phyloP scores from a whole-genome alignment of 2,329 filamentous ascomycete genomes.

The Tolypocladium nubicola region DNA sequence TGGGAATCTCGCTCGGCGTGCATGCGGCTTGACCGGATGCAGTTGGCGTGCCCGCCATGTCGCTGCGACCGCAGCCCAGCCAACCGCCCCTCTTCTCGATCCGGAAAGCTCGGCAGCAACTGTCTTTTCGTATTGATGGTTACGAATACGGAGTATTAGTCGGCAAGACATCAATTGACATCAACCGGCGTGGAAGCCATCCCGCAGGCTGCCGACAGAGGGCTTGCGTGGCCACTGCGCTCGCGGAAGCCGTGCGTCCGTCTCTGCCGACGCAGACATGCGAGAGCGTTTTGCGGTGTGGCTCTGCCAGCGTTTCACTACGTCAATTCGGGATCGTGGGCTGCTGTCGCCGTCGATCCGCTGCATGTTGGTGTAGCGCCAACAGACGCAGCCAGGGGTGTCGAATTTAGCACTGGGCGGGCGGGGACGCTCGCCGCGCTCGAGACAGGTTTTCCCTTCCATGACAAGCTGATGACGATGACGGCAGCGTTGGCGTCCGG shows the following conservation, averaged over 20 bases:
- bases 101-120: neutral
- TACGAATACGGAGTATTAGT: neutral
- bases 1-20: neutral
- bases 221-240: neutral
- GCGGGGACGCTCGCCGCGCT: neutral
- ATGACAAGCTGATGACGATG: slow-evolving; percentile 1
- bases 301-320: neutral
- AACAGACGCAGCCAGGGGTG: neutral
- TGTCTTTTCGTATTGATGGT: neutral
- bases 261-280: neutral
- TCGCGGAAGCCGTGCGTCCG: neutral
- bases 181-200: neutral
- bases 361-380: neutral
- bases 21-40: neutral
- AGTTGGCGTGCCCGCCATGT: neutral
- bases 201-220: neutral
- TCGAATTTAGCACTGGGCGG: neutral
- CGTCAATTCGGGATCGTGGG: neutral
- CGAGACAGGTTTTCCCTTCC: neutral
- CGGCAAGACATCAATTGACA: neutral
- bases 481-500: neutral
- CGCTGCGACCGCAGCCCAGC: neutral
- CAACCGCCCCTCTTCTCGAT: neutral
- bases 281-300: neutral
- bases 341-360: neutral